Percentiles rank a stretch among this genome's conserved stretches.
Conservation (phyloP, 2,329 filamentous ascomycete species). For the Penicillium sp. region DNA sequence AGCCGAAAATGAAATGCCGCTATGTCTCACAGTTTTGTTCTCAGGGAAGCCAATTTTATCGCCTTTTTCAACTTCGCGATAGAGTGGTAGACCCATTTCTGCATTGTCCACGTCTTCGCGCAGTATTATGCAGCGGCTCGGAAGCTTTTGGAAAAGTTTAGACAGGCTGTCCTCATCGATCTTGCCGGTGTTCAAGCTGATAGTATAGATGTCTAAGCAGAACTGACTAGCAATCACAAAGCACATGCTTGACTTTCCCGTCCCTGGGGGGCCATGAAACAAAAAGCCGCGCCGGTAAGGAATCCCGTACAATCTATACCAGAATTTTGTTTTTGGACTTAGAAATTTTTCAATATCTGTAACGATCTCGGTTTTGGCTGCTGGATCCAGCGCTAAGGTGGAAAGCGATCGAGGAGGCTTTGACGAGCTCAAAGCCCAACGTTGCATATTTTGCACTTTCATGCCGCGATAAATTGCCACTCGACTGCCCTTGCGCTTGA, state of each 20-base stretch:
- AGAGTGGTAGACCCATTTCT: neutral
- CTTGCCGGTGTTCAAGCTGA: constrained; percentile 59
- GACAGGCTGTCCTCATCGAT: constrained; percentile 60
- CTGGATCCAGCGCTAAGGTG: neutral
- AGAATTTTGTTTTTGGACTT: neutral
- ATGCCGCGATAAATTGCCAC: neutral
- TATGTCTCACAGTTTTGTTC: neutral
- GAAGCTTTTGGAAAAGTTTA: constrained; percentile 60
- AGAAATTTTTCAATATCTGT: neutral
- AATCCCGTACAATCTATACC: neutral
- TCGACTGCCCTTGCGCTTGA: neutral
- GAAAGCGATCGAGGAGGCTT: neutral
- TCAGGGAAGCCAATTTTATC: neutral
- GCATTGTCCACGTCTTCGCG: constrained; percentile 66
- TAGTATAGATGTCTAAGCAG: constrained; percentile 62
- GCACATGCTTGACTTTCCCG: neutral
- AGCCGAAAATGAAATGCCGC: constrained; percentile 58
- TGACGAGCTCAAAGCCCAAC: neutral
- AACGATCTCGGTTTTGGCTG: neutral
- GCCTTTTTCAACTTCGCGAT: neutral
- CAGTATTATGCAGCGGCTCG: constrained; percentile 64
- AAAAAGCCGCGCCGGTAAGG: neutral
- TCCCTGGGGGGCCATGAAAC: neutral
- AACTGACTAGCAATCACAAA: neutral
- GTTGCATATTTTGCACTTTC: neutral